These are phyloP conservation scores for Linnemannia zychae DNA, from an alignment of 192 early-diverging fungal genomes.

Conservation along the genomic window DNA sequence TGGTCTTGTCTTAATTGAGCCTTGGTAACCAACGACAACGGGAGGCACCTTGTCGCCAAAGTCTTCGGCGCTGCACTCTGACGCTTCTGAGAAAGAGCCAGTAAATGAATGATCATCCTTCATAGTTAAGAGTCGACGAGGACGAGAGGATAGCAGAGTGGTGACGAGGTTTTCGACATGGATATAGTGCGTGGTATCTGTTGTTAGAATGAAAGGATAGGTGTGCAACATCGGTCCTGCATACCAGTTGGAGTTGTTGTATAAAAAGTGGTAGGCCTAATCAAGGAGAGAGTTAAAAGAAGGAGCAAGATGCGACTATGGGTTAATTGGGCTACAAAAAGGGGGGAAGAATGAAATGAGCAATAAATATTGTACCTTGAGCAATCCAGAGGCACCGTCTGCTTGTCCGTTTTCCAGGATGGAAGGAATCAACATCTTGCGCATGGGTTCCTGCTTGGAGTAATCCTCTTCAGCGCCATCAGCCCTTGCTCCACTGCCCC, in stretches of 20 bases:
- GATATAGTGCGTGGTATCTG: conserved; percentile 50
- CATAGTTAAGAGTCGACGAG: conserved; percentile 45
- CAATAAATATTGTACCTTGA: conserved; percentile 24
- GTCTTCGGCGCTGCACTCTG: conserved; percentile 41
- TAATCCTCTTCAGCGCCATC: conserved; percentile 1
- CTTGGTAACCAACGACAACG: neutral
- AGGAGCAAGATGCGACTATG: neutral
- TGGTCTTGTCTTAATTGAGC: neutral
- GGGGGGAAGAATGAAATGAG: neutral
- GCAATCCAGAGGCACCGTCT: conserved; percentile 34
- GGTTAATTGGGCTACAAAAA: neutral
- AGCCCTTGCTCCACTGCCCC: neutral
- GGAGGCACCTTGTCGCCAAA: conserved; percentile 29
- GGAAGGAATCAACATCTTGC: conserved; percentile 53
- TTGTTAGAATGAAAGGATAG: conserved; percentile 44
- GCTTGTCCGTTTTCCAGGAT: conserved; percentile 48
- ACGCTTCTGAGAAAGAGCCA: conserved; percentile 39
- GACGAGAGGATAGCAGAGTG: conserved; percentile 28
- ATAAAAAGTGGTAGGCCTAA: conserved; percentile 49
- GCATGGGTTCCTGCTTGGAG: conserved; percentile 40
- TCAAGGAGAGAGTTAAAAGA: neutral
- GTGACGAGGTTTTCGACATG: conserved; percentile 46
- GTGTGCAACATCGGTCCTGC: conserved; percentile 45
- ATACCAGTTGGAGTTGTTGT: conserved; percentile 53
- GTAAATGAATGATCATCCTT: conserved; percentile 39